Base-by-base conservation (phyloP, 2,329 filamentous ascomycete genomes). In the Penicillium sp. region DNA sequence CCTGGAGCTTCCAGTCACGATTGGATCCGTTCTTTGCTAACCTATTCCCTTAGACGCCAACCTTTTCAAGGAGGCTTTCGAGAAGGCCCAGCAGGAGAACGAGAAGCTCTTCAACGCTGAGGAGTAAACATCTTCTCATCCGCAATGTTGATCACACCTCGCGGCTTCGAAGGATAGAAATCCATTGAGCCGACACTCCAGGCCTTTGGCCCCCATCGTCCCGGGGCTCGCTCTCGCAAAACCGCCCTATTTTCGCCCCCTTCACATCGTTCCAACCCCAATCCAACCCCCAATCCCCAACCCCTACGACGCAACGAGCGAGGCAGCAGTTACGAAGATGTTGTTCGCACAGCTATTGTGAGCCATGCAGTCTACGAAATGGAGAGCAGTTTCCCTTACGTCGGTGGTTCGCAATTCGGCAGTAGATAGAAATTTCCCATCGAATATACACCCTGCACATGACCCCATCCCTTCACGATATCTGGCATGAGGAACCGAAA, bases 1-100 rank as follows among this genome's bases (percentile, higher is more conserved):
- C 13, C 42, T 36, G 21, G 14, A 22, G 45, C n/a, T 4, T 36
- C 13, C 10, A 27, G 8, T 8, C 24, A 2, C 8, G 24, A 6
- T 6, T 27, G 24, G 5, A 27, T 27, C 24, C 5, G 42, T 27
- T 16, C 21, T 44, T 48, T 49, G 51, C 60, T 71, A 60, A 69
- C 40, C 3, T 22, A 6, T 4, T 22, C 42, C 34, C 48, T 48
- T 56, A 96, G 92, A 97, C 72, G 94, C 94, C 81, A 96, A 97
- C 77, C 81, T 86, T 57, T 97, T 99, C 86, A 97, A 97, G 84
- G 93, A 97, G 63, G 88, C 91, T 53, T 97, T 97, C 81, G 86
- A 96, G 80, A 92, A 95, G 83, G 93, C 94, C 50, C 92, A 97
- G 81, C 87, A 93, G 80, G 92, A 96, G 74, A 99, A 97, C 78